Evolutionary conservation across 768 basidiomycete species (phyloP), one percentile per base, ranked within the genome.

Genomic region (Ramaria sp.): DNA sequence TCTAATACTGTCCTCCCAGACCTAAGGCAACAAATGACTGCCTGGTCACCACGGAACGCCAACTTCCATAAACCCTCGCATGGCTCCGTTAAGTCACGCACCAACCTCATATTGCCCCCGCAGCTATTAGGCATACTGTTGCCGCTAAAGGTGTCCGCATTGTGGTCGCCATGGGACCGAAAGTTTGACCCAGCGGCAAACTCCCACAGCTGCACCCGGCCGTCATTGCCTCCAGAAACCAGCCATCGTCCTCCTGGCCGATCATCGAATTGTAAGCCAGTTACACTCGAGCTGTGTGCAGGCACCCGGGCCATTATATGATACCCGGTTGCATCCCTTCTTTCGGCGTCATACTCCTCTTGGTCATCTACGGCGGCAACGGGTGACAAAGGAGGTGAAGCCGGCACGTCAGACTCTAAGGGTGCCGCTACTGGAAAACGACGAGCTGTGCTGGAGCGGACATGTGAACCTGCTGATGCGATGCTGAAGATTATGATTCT

Each of bases 21-120:
- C 58, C 88, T 75, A 74, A 81, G 84, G 70, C 88, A 89, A 73
- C 92, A 80, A 42, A 96, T 75, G 19, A 86, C 89, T 67, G 83
- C 86, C 51, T 80, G 80, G 66, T 88, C 82, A 31, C 78, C 73
- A 65, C 79, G 76, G 72, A 84, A 87, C 39, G 76, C 82, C 42
- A 91, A 86, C 71, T 91, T 84, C 94, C 92, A 97, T 53, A 92
- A 84, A 57, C 79, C 81, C 67, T 94, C 91, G 59, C 84, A 85
- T 22, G 77, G 78, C 58, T 85, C 83, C 48, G 78, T 83, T 65
- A 95, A 66, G 64, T 93, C 91, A 54, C 93, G 73, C 61, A 95
- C 80, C 66, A 80, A 45, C 11, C 30, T n/a, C 17, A 54, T 42
- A 15, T 54, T 22, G 1, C 27, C 24, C 24, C 42, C 42, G 11